phyloP scores from a whole-genome alignment of 129 eudicot genomes.

The Tagetes patula region DNA sequence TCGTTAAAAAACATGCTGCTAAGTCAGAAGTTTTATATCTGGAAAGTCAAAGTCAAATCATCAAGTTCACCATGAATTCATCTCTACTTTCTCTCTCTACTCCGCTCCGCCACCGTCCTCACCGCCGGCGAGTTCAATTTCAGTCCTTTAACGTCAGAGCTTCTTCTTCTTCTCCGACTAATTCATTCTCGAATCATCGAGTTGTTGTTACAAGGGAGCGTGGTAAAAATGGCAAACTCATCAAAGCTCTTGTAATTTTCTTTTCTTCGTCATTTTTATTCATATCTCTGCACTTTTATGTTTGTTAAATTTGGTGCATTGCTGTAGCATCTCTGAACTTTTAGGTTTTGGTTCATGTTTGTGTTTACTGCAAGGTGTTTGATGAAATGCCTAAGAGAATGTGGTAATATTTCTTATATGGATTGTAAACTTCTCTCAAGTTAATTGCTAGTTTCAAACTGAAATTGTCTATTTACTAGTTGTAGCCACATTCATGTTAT shows the following conservation, averaged over 20 bases:
- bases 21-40: not conserved
- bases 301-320: conserved; percentile 20
- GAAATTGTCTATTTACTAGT: not conserved
- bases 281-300: not conserved
- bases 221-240: conserved; percentile 82
- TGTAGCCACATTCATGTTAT: conserved; percentile 10
- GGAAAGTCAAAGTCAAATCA: conserved; percentile 10
- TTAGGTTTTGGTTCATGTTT: conserved; percentile 4
- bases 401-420: too few relatives aligned
- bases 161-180: conserved; percentile 30
- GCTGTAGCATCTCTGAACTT: not conserved
- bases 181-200: conserved; percentile 39
- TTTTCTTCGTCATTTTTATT: not conserved
- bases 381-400: conserved; percentile 30
- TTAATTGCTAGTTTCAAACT: not conserved
- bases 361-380: conserved; percentile 23
- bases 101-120: conserved; percentile 24
- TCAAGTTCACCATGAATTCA: conserved; percentile 26
- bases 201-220: conserved; percentile 92
- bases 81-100: conserved; percentile 43
- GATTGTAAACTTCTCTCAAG: too few relatives aligned
- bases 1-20: conserved; percentile 7
- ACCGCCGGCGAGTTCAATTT: conserved; percentile 31
- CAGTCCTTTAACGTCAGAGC: conserved; percentile 28
- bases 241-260: conserved; percentile 60